phyloP scores from a whole-genome alignment of 345 rosid genomes.

The Isatis tinctoria region DNA sequence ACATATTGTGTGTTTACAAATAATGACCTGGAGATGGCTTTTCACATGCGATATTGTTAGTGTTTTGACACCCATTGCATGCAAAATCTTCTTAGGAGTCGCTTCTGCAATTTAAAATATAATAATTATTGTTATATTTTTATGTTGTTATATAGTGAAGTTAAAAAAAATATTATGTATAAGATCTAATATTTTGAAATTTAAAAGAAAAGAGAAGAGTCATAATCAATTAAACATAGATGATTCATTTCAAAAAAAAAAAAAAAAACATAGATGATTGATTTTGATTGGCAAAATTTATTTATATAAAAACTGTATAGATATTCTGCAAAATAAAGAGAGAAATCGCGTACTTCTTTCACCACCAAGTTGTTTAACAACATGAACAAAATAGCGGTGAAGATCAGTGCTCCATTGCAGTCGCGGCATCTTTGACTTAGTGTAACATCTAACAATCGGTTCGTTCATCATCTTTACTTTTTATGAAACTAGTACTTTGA shows the following conservation, averaged over 20 bases:
- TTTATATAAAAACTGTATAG: neutral
- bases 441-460: constrained; percentile 12
- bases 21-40: constrained; percentile 64
- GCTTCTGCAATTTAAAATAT: constrained; percentile 38
- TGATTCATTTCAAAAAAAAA: no score
- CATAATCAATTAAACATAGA: neutral
- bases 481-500: neutral
- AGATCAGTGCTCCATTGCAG: constrained; percentile 48
- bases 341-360: constrained; percentile 41
- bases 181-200: neutral
- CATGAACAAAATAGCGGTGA: constrained; percentile 35
- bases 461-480: neutral
- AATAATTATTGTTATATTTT: neutral
- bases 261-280: no score
- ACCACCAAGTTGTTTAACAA: constrained; percentile 62
- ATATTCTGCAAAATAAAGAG: neutral
- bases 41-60: constrained; percentile 66
- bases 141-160: neutral
- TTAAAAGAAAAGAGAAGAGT: neutral
- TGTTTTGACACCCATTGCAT: constrained; percentile 50
- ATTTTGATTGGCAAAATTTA: neutral
- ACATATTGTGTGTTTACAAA: neutral
- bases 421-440: constrained; percentile 43
- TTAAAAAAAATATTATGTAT: neutral
- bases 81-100: constrained; percentile 59